Base-by-base conservation (phyloP, 2,329 filamentous ascomycete species). In the Thelonectria discophora region DNA sequence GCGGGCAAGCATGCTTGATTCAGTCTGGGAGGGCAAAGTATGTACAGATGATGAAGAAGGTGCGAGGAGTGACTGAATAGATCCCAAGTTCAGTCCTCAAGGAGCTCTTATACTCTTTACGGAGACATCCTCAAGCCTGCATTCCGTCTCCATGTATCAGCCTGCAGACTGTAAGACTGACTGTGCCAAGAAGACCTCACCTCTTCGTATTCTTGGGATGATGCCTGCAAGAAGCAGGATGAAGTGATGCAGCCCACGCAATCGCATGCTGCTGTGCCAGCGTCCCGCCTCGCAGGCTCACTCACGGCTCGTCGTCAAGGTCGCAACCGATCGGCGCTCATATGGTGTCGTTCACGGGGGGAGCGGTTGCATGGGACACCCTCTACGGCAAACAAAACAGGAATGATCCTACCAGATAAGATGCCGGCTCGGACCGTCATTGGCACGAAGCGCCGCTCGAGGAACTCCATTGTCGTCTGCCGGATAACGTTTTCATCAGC, bases 271-370 rank as follows among this genome's bases (percentile, higher is more conserved):
- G 55, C 47, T 47, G 27, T 45, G 30, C 46, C 54, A 34, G 24
- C 15, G 46, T 57, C 46, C 54, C 55, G 55, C 37, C 42, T 21
- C 37, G 20, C 48, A 49, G 27, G 42, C 30, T 32, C 30, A n/a
- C 30, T 32, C 30, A n/a, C 17, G 7, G 7, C 45, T 30, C 45
- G 27, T 37, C 37, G 55, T 47, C 39, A 45, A 57, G 46, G 45
- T 47, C 48, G 50, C 55, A 48, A 45, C 6, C 17, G 55, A 57
- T 57, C 55, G 39, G 46, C 47, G 55, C n/a, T 17, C 37, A 20
- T 37, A 57, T 24, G 55, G 47, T 3, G 55, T 30, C 12, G 55
- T 51, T 57, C 37, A 39, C 42, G 27, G 7, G 7, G n/a, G 27
- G 27, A 24, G 27, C 27, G 5, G 47, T 51, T 51, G 39, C 55